These are phyloP conservation scores for Pythium vanterpoolii DNA, from an alignment of 352 stramenopile species.

Conservation along the genomic window DNA sequence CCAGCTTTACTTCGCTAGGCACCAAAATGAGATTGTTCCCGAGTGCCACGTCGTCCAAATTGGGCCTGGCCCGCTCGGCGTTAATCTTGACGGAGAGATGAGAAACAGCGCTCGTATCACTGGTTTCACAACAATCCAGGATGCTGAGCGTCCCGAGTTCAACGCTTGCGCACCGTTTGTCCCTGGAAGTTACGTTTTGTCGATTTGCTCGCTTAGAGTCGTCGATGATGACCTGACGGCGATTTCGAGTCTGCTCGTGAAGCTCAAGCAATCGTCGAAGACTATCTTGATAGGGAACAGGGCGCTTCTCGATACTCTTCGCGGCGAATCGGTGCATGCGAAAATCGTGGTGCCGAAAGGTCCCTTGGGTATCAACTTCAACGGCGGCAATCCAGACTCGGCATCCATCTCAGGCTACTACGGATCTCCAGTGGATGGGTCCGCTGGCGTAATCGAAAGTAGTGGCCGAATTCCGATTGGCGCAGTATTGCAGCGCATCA, in stretches of 20 bases:
- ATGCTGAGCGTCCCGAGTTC: slow-evolving; percentile 38
- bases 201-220: slow-evolving; percentile 63
- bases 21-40: slow-evolving; percentile 14
- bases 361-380: slow-evolving; percentile 48
- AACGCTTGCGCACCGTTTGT: slow-evolving; percentile 33
- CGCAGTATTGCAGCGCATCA: slow-evolving; percentile 40
- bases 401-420: slow-evolving; percentile 44
- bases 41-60: slow-evolving; percentile 45
- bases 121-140: slow-evolving; percentile 37
- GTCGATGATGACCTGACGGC: slow-evolving; percentile 39
- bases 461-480: slow-evolving; percentile 34
- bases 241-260: slow-evolving; percentile 39
- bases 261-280: slow-evolving; percentile 37
- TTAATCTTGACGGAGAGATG: slow-evolving; percentile 42
- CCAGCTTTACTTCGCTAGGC: slow-evolving; percentile 37
- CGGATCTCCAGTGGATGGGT: slow-evolving; percentile 23
- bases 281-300: slow-evolving; percentile 45
- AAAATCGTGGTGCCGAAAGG: slow-evolving; percentile 33
- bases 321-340: slow-evolving; percentile 6
- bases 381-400: slow-evolving; percentile 23
- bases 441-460: slow-evolving; percentile 31
- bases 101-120: slow-evolving; percentile 34
- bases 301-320: slow-evolving; percentile 27
- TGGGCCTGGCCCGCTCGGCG: slow-evolving; percentile 38
- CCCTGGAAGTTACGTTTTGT: slow-evolving; percentile 49